phyloP scores from a whole-genome alignment of 257 asterid genomes.

The Mentha longifolia region DNA sequence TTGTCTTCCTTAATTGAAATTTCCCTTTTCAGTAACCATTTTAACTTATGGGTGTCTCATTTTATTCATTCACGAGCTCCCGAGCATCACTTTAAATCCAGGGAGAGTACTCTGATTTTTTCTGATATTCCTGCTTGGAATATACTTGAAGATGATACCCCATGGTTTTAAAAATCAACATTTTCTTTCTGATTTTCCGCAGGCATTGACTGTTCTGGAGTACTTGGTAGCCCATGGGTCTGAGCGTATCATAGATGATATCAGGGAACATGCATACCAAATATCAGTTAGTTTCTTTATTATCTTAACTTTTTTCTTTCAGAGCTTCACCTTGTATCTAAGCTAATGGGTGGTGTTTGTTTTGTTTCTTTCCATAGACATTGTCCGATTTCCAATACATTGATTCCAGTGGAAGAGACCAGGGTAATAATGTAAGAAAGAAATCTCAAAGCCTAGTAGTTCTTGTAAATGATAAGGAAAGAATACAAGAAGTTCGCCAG shows the following conservation, averaged over 20 bases:
- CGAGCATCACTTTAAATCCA: background rate
- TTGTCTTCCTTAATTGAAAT: conserved; percentile 28
- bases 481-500: conserved; percentile 89
- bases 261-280: conserved; percentile 93
- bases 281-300: conserved; percentile 71
- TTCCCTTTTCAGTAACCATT: background rate
- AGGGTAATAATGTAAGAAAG: conserved; percentile 92
- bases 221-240: conserved; percentile 95
- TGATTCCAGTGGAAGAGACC: conserved; percentile 95
- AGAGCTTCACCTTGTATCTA: conserved; percentile 1
- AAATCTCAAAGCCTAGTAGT: conserved; percentile 92
- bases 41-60: background rate
- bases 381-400: conserved; percentile 93
- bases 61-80: conserved; percentile 9
- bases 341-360: conserved; percentile 30
- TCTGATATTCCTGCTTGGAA: conserved; percentile 25
- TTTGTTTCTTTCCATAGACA: conserved; percentile 54
- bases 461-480: conserved; percentile 94
- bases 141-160: conserved; percentile 6
- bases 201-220: conserved; percentile 92
- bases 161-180: background rate
- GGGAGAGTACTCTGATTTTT: conserved; percentile 26
- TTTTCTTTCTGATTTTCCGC: conserved; percentile 35
- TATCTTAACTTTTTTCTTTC: conserved; percentile 23
- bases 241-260: conserved; percentile 91